Conservation (phyloP, 1,284 basidiomycete species). For the Cryptococcus sp. region DNA sequence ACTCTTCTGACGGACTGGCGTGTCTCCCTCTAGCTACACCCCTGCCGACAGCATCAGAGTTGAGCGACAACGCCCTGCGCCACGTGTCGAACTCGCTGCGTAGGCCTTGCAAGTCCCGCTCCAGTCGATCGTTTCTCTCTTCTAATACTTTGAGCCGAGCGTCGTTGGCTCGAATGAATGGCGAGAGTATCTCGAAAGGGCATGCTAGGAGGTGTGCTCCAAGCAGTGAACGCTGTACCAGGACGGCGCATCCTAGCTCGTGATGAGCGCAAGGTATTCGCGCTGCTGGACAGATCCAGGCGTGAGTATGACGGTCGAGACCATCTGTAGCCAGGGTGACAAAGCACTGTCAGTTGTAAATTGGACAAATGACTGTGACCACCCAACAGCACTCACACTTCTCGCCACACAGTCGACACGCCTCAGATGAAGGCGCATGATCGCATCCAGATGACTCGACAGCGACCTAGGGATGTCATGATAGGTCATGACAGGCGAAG, state of each 20-base stretch:
- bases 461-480: not conserved
- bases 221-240: constrained; percentile 56
- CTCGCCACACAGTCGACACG: constrained; percentile 24
- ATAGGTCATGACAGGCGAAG: not conserved
- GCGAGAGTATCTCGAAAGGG: constrained; percentile 64
- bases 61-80: too few species aligned
- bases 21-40: too few species aligned
- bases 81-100: constrained; percentile 63
- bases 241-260: constrained; percentile 62
- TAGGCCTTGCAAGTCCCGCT: constrained; percentile 62
- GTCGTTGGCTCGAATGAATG: constrained; percentile 61
- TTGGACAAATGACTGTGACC: not conserved
- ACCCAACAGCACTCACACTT: constrained; percentile 12
- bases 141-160: constrained; percentile 53
- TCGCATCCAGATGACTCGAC: constrained; percentile 6
- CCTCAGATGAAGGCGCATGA: not conserved
- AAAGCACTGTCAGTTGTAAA: not conserved
- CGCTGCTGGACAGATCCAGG: constrained; percentile 44
- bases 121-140: constrained; percentile 58
- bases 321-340: constrained; percentile 13
- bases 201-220: constrained; percentile 59
- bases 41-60: too few species aligned
- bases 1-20: too few species aligned
- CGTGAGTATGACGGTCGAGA: constrained; percentile 20
- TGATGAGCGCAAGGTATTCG: constrained; percentile 59